phyloP scores from a whole-genome alignment of 1,284 basidiomycete species.

The Fomitopsis betulina region DNA sequence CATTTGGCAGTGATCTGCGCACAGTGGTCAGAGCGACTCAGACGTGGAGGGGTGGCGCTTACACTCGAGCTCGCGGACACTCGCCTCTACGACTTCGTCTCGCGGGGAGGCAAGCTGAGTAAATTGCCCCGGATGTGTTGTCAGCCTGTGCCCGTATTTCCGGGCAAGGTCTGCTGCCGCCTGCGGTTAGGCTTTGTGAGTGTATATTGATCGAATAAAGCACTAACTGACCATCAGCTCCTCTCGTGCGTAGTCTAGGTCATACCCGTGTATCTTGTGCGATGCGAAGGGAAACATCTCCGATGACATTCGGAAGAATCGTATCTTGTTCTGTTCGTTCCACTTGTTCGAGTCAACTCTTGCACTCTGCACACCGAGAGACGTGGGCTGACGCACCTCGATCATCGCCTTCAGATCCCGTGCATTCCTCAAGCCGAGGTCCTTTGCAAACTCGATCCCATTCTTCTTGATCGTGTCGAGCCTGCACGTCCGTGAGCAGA shows the following conservation, averaged over 20 bases:
- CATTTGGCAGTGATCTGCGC: slow-evolving; percentile 75
- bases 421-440: slow-evolving; percentile 73
- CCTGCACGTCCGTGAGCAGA: slow-evolving; percentile 51
- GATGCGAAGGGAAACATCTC: slow-evolving; percentile 93
- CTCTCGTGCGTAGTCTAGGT: slow-evolving; percentile 62
- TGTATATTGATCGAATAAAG: no score
- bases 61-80: slow-evolving; percentile 74
- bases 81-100: slow-evolving; percentile 66
- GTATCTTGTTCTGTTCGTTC: slow-evolving; percentile 77
- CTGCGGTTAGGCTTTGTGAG: slow-evolving; percentile 20
- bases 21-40: neutral
- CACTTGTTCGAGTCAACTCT: slow-evolving; percentile 40
- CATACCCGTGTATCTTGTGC: slow-evolving; percentile 77
- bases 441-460: slow-evolving; percentile 67
- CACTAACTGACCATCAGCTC: slow-evolving; percentile 36
- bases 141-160: slow-evolving; percentile 76
- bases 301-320: slow-evolving; percentile 80
- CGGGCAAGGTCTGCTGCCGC: slow-evolving; percentile 71
- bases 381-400: slow-evolving; percentile 16
- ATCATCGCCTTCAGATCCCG: slow-evolving; percentile 71
- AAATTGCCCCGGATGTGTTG: slow-evolving; percentile 84
- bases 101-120: slow-evolving; percentile 82
- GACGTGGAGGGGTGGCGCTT: slow-evolving; percentile 4
- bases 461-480: slow-evolving; percentile 80
- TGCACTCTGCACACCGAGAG: no score